Conservation (phyloP, 768 basidiomycete species). For the Lyophyllum atratum region DNA sequence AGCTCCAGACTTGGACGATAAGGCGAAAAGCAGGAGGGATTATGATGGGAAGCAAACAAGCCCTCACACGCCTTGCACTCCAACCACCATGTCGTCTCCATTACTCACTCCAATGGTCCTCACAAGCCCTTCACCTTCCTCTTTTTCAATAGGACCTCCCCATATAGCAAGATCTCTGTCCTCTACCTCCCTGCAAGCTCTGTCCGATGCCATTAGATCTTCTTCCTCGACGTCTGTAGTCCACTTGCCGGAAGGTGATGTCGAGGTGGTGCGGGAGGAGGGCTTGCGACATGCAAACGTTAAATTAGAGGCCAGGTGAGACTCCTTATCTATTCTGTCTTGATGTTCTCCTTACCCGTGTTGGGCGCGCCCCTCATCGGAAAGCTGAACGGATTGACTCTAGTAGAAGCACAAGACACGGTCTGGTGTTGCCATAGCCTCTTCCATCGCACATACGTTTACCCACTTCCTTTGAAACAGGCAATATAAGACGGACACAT, state of each 20-base stretch:
- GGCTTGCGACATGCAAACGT: slow-evolving; percentile 59
- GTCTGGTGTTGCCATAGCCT: slow-evolving; percentile 35
- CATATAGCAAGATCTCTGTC: slow-evolving; percentile 30
- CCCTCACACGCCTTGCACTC: slow-evolving; percentile 1
- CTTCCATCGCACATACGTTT: slow-evolving; percentile 19
- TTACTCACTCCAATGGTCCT: slow-evolving; percentile 7
- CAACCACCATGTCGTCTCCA: slow-evolving; percentile 18
- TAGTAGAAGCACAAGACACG: slow-evolving; percentile 35
- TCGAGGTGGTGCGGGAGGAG: slow-evolving; percentile 52
- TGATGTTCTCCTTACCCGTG: slow-evolving; percentile 24
- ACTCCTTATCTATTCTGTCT: slow-evolving; percentile 23
- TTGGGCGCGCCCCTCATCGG: slow-evolving; percentile 32
- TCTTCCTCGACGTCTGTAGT: slow-evolving; percentile 35
- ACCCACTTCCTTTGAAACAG: slow-evolving; percentile 38
- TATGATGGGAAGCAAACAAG: slow-evolving; percentile 5
- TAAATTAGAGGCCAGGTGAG: slow-evolving; percentile 74
- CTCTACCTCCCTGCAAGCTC: slow-evolving; percentile 33
- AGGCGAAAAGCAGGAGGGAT: not conserved
- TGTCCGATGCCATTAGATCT: slow-evolving; percentile 30
- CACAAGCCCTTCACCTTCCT: slow-evolving; percentile 17
- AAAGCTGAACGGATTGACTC: slow-evolving; percentile 34
- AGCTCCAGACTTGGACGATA: not conserved
- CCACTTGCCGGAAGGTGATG: slow-evolving; percentile 34
- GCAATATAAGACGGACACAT: slow-evolving; percentile 61
- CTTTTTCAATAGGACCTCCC: slow-evolving; percentile 18